These are phyloP conservation scores for Xylariaceae sp. DNA, from an alignment of 2,329 filamentous ascomycete species.

Conservation along the genomic window DNA sequence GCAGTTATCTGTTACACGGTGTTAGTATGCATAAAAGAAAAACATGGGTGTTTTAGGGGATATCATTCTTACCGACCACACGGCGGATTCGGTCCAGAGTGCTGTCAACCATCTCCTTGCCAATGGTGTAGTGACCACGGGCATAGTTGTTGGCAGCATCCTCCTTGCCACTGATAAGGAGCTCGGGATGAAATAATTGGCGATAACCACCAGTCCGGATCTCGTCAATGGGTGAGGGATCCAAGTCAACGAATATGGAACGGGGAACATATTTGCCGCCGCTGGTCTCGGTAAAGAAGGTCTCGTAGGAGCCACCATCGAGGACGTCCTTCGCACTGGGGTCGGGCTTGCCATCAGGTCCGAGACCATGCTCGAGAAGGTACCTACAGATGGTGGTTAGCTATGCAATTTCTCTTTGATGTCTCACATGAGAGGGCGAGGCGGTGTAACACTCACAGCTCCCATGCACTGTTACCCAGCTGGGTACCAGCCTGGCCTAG, in stretches of 20 bases:
- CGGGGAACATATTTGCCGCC: conserved; percentile 74
- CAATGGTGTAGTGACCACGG: conserved; percentile 77
- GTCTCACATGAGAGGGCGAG: neutral
- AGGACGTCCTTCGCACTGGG: conserved; percentile 64
- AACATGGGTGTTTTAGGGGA: neutral
- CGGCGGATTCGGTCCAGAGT: conserved; percentile 74
- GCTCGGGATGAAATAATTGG: conserved; percentile 74
- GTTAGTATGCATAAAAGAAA: conserved; percentile 25
- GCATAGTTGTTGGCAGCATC: conserved; percentile 81
- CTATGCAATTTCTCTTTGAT: neutral
- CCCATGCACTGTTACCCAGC: conserved; percentile 77
- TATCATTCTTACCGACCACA: conserved; percentile 62
- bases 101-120: conserved; percentile 76
- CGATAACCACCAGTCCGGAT: conserved; percentile 72
- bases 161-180: conserved; percentile 75
- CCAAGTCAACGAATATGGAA: conserved; percentile 74
- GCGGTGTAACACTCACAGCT: conserved; percentile 64
- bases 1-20: conserved; percentile 66
- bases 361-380: conserved; percentile 74
- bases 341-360: conserved; percentile 67
- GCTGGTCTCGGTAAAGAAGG: conserved; percentile 76
- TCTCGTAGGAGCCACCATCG: conserved; percentile 71
- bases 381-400: conserved; percentile 55
- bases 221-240: conserved; percentile 76
- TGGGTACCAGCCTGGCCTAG: conserved; percentile 73